Conservation (phyloP, 2,329 filamentous ascomycete species). For the Nemania sp. region DNA sequence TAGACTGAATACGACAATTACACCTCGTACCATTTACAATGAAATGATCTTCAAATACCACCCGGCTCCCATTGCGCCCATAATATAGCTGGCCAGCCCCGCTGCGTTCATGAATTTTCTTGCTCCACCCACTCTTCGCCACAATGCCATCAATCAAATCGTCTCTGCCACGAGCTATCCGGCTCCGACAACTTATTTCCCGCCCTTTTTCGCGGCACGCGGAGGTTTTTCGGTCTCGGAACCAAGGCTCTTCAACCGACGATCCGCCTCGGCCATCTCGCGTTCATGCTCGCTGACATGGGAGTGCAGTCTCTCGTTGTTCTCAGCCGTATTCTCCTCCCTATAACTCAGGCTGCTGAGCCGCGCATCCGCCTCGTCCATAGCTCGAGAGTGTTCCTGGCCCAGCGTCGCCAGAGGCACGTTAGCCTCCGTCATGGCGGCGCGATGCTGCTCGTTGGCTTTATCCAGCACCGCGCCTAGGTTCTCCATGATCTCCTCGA, state of each 20-base stretch:
- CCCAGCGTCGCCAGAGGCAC: conserved; percentile 27
- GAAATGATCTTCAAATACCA: not conserved
- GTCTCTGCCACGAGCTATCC: not conserved
- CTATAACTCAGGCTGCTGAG: conserved; percentile 8
- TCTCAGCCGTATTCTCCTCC: conserved; percentile 10
- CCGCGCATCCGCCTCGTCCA: conserved; percentile 19
- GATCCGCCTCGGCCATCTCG: conserved; percentile 27
- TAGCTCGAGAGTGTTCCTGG: conserved; percentile 24
- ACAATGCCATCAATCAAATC: no score
- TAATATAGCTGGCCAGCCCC: no score
- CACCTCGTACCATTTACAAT: not conserved
- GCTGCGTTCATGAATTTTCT: no score
- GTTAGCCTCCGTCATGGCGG: conserved; percentile 27
- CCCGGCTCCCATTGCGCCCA: no score
- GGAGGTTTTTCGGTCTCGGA: conserved; percentile 1
- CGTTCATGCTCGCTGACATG: conserved; percentile 14
- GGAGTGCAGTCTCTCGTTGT: conserved; percentile 13
- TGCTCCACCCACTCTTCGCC: no score
- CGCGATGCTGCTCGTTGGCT: conserved; percentile 27
- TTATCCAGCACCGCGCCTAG: conserved; percentile 22
- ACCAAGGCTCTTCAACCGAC: conserved; percentile 16
- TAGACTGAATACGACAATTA: not conserved
- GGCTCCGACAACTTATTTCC: not conserved
- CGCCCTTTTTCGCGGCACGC: conserved; percentile 9
- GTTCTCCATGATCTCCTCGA: conserved; percentile 23